Conservation (phyloP, 179 eudicot species). For the Corrigiola litoralis region DNA sequence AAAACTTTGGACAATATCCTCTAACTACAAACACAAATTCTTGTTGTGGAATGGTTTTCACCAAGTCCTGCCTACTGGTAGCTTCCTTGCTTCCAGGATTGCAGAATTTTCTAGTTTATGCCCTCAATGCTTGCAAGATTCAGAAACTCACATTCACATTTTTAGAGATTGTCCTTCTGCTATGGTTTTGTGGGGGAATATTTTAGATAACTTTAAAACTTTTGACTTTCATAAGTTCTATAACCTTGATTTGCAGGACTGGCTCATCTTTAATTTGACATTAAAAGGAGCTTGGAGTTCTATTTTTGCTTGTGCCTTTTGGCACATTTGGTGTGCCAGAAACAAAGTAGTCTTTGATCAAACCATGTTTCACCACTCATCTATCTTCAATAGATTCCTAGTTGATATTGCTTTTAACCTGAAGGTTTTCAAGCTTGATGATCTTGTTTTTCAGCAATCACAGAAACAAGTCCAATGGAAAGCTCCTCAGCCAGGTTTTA, state of each 20-base stretch:
- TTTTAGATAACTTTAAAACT: background rate
- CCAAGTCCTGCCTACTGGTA: background rate
- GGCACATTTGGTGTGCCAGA: background rate
- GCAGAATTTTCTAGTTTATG: background rate
- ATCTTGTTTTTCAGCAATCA: too few species aligned
- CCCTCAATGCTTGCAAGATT: background rate
- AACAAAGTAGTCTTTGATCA: background rate
- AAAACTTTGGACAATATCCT: background rate
- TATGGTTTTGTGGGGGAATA: background rate
- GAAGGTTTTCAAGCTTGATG: too few species aligned
- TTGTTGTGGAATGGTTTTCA: background rate
- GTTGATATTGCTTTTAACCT: background rate
- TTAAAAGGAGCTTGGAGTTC: background rate
- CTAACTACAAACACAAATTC: background rate
- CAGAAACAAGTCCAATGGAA: too few species aligned
- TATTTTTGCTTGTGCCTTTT: background rate
- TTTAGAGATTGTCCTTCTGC: background rate
- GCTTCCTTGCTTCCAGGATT: background rate
- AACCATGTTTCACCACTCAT: background rate
- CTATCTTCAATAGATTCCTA: background rate
- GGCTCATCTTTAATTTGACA: background rate
- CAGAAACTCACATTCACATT: background rate
- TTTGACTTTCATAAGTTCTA: background rate
- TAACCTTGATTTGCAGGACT: background rate
- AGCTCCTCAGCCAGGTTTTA: too few species aligned